Evolutionary conservation across 768 basidiomycete species (phyloP).

Genomic region (Rhodocollybia butyracea): DNA sequence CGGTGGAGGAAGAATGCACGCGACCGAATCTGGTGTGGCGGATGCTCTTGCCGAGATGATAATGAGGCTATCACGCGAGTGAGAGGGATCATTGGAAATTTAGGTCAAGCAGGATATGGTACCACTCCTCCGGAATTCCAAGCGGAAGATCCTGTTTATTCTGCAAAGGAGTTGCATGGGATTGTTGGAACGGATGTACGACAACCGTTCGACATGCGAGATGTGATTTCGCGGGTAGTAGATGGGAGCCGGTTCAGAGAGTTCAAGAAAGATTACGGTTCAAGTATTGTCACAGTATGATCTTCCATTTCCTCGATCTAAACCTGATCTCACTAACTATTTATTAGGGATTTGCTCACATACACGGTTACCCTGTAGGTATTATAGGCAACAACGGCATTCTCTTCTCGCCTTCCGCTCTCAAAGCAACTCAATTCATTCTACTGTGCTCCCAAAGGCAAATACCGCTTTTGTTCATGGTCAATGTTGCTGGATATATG

Average conservation of each 20-base stretch:
- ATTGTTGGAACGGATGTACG: constrained; percentile 89
- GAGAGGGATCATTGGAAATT: constrained; percentile 71
- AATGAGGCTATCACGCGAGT: constrained; percentile 83
- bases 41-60: constrained; percentile 86
- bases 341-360: constrained; percentile 76
- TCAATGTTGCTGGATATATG: constrained; percentile 98
- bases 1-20: constrained; percentile 90
- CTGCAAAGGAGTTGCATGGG: constrained; percentile 79
- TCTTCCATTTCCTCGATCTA: background rate
- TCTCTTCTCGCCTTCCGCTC: constrained; percentile 87
- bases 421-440: constrained; percentile 95
- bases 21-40: constrained; percentile 86
- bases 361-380: constrained; percentile 88
- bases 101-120: constrained; percentile 59
- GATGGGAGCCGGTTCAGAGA: constrained; percentile 91
- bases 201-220: constrained; percentile 90
- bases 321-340: background rate
- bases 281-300: constrained; percentile 83
- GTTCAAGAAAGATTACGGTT: constrained; percentile 94
- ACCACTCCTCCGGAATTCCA: constrained; percentile 36
- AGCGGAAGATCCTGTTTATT: constrained; percentile 77
- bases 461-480: constrained; percentile 89
- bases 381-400: constrained; percentile 96
- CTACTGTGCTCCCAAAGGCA: constrained; percentile 88
- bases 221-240: constrained; percentile 87